Base-by-base conservation (phyloP, 495 filamentous ascomycete genomes). In the Thermochaetoides thermophila region DNA sequence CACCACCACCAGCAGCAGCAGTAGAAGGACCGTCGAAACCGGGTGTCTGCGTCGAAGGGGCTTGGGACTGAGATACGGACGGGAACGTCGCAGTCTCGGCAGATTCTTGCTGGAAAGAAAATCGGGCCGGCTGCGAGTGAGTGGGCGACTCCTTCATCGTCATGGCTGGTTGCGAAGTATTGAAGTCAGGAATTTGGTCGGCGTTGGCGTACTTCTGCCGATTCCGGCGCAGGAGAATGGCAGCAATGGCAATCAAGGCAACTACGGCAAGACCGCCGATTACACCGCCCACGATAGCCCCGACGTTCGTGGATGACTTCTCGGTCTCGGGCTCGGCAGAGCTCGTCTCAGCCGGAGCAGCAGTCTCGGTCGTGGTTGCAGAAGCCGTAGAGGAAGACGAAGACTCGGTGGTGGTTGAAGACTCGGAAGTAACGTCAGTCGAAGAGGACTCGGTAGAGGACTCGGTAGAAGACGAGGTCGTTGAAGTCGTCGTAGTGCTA, bases 271-370 rank as follows among this genome's bases (percentile, higher is more conserved):
- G 46, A 14, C 63, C 66, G 20, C 66, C 66, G 5, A 68, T 52
- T 16, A 60, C 59, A 23, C 66, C 66, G 9, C 66, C 66, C 7
- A 57, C 60, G 26, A 70, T 63, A 29, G 62, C 53, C 11, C 57
- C 59, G 14, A 57, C 35, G 16, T 50, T 52, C 1, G 48, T 51
- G n/a, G 47, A 45, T 3, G 54, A 55, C 0, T 27, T 19, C 3
- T 25, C 37, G 14, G 18, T 31, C 32, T 34, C 38, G 18, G 31
- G 35, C 3, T 15, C 25, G 2, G 38, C 4, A 1, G n/a, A n/a
- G 37, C 17, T 3, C 21, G 31, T 26, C 15, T 37, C 13, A 22
- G 27, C 37, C 2, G 30, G 8, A 8, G 37, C 18, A 3, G 30
- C 16, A 10, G 26, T 13, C n/a, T 23, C 18, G 17, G 22, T 39